Evolutionary conservation across 805 yeast genomes (phyloP), one percentile per base, ranked within the genome.

Genomic region (Wickerhamiella domercqiae): DNA sequence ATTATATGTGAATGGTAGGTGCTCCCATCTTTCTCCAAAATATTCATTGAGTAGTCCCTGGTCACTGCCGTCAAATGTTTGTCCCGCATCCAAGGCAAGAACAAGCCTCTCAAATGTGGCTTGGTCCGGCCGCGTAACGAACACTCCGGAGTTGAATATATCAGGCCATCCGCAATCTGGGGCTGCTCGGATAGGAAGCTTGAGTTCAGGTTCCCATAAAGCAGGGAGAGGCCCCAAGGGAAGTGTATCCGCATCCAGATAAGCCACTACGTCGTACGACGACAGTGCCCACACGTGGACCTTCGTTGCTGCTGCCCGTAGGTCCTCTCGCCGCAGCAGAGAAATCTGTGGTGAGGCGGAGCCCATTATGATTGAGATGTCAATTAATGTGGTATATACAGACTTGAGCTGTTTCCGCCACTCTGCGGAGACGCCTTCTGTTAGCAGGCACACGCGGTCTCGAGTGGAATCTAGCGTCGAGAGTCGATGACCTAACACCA

Each of bases 121-220:
- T 1, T 44, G 29, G 46, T 63, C 60, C 3, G 93, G 93, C 25
- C 64, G 62, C 20, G 74, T 53, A 3, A 74, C 61, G 50, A 82
- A 63, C 16, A 82, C 71, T 3, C 94, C 94, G 22, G 84, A 71
- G 56, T 83, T 82, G 62, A 83, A 83, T 49, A 78, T 67, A 59
- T 83, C 94, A 0, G 94, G 94, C 80, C 93, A 83, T 11, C 94
- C 93, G n/a, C 72, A 64, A 58, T 83, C 94, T 0, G 93, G 79
- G 13, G 76, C 62, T 0, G 90, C 66, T 1, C 56, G 61, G 21
- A 59, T 46, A 4, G 36, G 33, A 7, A 16, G 16, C 5, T 7
- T n/a, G 5, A 17, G 22, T 2, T 3, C 24, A 15, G 29, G 32
- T 2, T 29, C 42, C 9, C 47, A 36, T 34, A 38, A 34, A n/a